Conservation (phyloP, 257 asterid species). For the Primulina huaijiensis region DNA sequence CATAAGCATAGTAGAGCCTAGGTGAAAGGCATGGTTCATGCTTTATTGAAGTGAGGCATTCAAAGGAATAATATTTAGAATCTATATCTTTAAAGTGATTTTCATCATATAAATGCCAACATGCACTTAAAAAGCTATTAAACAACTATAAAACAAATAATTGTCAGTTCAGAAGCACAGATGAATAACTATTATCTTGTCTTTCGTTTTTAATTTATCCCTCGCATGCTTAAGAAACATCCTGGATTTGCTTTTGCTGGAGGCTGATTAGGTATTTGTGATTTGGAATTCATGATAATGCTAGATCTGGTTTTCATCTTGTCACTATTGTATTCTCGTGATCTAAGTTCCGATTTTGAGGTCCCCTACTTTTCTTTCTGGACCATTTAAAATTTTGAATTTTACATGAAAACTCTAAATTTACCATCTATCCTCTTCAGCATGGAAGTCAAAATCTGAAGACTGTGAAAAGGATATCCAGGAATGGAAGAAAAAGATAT, state of each 20-base stretch:
- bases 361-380: constrained; percentile 1
- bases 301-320: constrained; percentile 17
- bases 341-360: constrained; percentile 10
- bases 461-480: constrained; percentile 81
- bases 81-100: neutral
- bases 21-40: neutral
- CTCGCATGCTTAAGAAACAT: neutral
- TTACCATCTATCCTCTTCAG: constrained; percentile 34
- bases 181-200: neutral
- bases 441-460: constrained; percentile 73
- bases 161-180: neutral
- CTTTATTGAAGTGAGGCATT: neutral
- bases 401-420: constrained; percentile 12
- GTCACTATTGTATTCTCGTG: constrained; percentile 16
- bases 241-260: neutral
- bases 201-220: neutral
- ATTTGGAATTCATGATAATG: constrained; percentile 17
- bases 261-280: constrained; percentile 19
- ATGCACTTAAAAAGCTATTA: neutral
- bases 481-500: constrained; percentile 78
- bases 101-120: neutral
- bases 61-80: neutral
- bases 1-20: neutral
- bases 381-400: constrained; percentile 10
- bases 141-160: neutral